Evolutionary conservation across 1,139 yeast species (phyloP), one percentile per base, ranked within the genome.

Genomic region (Yamadazyma diddensiae): DNA sequence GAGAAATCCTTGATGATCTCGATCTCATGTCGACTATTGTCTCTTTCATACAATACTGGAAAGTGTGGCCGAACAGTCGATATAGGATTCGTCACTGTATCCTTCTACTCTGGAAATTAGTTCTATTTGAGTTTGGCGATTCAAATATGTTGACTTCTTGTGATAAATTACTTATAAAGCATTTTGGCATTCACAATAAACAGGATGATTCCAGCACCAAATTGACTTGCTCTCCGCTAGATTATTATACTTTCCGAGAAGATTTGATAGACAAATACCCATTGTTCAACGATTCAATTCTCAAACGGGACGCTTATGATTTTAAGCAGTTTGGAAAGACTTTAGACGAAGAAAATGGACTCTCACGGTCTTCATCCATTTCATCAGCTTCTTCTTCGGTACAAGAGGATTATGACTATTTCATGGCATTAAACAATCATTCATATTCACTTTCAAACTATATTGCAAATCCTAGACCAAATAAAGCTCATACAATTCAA

Each of bases 201-300:
- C 21, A 43, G 20, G 19, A 19, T 17, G 46, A 49, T 3, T 50
- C 53, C 1, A 41, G 42, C 20, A 49, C 44, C 21, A 55, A 54
- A 33, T 55, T 77, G 28, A 63, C 70, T 0, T 77, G 87, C 21
- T 79, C 95, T 2, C 92, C 95, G 0, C 58, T 87, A 21, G 95
- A 87, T 46, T 88, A 85, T 52, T 79, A 77, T 51, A 79, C 85
- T 4, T 86, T 84, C 49, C 69, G 87, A 39, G 84, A 82, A 40
- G 95, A 87, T 43, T 57, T 88, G 5, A 57, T 71, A 3, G 77
- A 88, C 15, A 73, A 94, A 42, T 88, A 79, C 50, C 97, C 97
- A 0, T 60, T 84, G 4, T 81, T 70, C 42, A 57, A 68, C 20
- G 49, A 35, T 5, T 41, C 9, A 30, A 39, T 6, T 34, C 44